Evolutionary conservation across 805 yeast genomes (phyloP).

Genomic region (Henningerozyma blattae): DNA sequence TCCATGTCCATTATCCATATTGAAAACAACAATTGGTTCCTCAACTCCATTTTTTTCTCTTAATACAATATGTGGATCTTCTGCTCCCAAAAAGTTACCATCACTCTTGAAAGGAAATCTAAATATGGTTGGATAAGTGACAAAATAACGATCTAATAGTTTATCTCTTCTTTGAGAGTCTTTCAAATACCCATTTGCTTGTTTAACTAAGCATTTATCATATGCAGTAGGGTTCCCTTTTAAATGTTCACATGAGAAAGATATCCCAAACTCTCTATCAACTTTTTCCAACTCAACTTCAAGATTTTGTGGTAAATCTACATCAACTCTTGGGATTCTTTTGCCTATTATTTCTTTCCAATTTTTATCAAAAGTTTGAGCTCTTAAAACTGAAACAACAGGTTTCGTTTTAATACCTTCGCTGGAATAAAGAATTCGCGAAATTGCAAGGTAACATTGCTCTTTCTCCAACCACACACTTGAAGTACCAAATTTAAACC

Average conservation of each 20-base stretch:
- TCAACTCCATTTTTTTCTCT: constrained; percentile 1
- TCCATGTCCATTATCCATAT: constrained; percentile 3
- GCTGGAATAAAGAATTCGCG: constrained; percentile 31
- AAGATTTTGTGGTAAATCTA: constrained; percentile 13
- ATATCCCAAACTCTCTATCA: constrained; percentile 14
- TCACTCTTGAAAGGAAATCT: constrained; percentile 1
- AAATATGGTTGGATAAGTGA: constrained; percentile 5
- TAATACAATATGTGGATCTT: constrained; percentile 5
- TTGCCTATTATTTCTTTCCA: constrained; percentile 34
- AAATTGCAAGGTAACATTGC: constrained; percentile 36
- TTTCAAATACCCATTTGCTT: constrained; percentile 9
- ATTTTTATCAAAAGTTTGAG: constrained; percentile 32
- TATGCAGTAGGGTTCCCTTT: constrained; percentile 9
- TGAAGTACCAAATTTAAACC: constrained; percentile 40
- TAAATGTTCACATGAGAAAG: constrained; percentile 15
- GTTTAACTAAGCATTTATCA: constrained; percentile 13
- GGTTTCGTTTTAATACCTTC: constrained; percentile 25
- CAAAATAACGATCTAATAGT: constrained; percentile 3
- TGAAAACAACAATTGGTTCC: constrained; percentile 11
- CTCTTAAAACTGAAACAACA: constrained; percentile 29
- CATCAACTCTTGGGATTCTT: constrained; percentile 25
- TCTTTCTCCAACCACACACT: constrained; percentile 41
- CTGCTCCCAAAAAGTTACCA: constrained; percentile 4
- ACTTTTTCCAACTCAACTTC: constrained; percentile 18
- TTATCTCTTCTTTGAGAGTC: too few species aligned